A percentile compares a stretch with the other conserved stretches of the same genome.
phyloP scores from a whole-genome alignment of 257 asterid genomes.

The Datura wrightii region DNA sequence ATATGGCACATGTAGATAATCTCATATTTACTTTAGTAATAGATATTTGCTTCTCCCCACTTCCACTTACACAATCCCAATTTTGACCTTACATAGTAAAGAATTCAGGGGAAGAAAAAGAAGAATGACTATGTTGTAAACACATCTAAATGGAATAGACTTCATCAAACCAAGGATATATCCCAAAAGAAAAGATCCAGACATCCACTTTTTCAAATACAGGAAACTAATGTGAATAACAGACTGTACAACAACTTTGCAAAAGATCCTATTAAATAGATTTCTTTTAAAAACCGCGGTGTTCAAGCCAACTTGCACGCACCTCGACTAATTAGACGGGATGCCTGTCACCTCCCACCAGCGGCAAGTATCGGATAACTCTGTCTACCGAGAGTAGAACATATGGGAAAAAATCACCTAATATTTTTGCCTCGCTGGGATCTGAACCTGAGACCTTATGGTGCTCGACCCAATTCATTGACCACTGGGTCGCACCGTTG shows the following conservation, averaged over 20 bases:
- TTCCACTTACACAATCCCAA: background rate
- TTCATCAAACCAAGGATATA: conserved; percentile 24
- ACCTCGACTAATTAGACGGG: too few relatives aligned
- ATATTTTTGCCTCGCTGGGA: too few relatives aligned
- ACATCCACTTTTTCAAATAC: background rate
- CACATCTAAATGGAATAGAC: conserved; percentile 21
- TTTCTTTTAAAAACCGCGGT: background rate
- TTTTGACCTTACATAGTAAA: conserved; percentile 8
- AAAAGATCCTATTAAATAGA: conserved; percentile 8
- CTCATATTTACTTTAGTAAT: conserved; percentile 16
- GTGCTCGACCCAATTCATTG: too few relatives aligned
- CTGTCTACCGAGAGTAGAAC: too few relatives aligned
- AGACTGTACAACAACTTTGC: conserved; percentile 3
- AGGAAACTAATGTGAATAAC: background rate
- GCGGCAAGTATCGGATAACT: too few relatives aligned
- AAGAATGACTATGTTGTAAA: background rate
- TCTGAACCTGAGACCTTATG: too few relatives aligned
- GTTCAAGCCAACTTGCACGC: too few relatives aligned
- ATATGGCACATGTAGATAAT: background rate
- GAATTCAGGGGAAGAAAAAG: background rate
- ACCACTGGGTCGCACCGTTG: too few relatives aligned
- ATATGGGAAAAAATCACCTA: too few relatives aligned
- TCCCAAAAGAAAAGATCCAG: conserved; percentile 15
- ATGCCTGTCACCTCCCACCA: too few relatives aligned
- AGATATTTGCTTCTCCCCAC: background rate